Base-by-base conservation (phyloP, 768 basidiomycete species). In the Candolleomyces eurysporus region DNA sequence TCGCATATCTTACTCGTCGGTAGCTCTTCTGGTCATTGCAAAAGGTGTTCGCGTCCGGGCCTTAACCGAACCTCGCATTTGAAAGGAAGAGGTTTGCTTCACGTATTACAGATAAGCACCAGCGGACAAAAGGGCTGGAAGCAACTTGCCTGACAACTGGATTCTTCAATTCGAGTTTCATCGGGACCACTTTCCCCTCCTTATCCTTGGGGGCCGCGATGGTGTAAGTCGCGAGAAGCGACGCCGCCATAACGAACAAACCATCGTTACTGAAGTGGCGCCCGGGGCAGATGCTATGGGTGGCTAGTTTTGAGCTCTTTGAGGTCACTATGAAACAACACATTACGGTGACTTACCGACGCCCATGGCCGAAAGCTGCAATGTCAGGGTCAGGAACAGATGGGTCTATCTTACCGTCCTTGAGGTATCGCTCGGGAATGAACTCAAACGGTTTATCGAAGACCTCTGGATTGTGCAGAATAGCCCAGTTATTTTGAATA, bases 401-500 rank as follows among this genome's bases (percentile, higher is more conserved):
- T 2, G 51, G 59, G 22, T 66, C 26, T 7, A 59, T 50, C 17
- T 51, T 48, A 5, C 63, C 63, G 7, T 65, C 61, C 17, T 64
- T 65, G 30, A 74, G 39, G 22, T 59, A 61, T 31, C 53, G 48
- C 17, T 61, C 63, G 22, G 63, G 63, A 2, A 22, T 48, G 50
- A 62, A 64, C 31, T 59, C 61, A 1, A 55, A 50, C 8, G 64
- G 64, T 14, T 62, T 60, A 19, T 45, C 42, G 30, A 59, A 64
- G 3, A 55, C 39, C 6, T 62, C 58, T 26, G 57, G 61, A 31
- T 65, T 55, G 39, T 62, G 58, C 31, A 65, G 39, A 48, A 65
- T 65, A 1, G 58, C 61, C 56, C 75, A 78, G 19, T 72, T 71
- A 62, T 81, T 81, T 0, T 70, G 70, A 21, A 81, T 67, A 56